Evolutionary conservation across 2,329 filamentous ascomycete species (phyloP).

Genomic region (Aspergillus phoenicis): DNA sequence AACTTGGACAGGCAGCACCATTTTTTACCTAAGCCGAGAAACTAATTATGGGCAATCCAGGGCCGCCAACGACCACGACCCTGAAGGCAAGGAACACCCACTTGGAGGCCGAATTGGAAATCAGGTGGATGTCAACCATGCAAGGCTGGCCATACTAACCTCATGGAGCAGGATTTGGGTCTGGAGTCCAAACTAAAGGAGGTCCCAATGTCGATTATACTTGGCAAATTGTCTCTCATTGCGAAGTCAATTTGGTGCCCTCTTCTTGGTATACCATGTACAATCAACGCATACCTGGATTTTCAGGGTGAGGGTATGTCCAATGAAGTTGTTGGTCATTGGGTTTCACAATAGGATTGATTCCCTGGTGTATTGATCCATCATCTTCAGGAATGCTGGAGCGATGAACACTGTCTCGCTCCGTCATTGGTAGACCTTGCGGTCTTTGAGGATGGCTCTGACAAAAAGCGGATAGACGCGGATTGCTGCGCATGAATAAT

Average conservation of each 20-base stretch:
- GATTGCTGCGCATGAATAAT: neutral
- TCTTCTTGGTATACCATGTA: neutral
- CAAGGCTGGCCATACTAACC: neutral
- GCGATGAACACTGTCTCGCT: neutral
- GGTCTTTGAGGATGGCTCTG: neutral
- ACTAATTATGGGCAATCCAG: neutral
- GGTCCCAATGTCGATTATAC: neutral
- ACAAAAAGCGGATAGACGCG: neutral
- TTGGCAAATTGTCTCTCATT: neutral
- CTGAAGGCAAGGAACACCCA: neutral
- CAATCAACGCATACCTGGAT: neutral
- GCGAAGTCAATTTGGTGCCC: neutral
- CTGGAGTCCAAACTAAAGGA: neutral
- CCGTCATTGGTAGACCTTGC: neutral
- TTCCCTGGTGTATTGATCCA: neutral
- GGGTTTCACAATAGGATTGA: neutral
- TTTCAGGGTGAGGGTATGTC: neutral
- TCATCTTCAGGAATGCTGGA: neutral
- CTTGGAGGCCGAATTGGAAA: neutral
- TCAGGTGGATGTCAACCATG: neutral
- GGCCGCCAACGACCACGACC: neutral
- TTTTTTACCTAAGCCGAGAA: neutral
- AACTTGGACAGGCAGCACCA: conserved; percentile 5
- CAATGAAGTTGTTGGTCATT: neutral
- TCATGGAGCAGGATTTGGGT: neutral